A percentile compares a stretch with the other conserved stretches of the same genome.
phyloP scores from a whole-genome alignment of 495 filamentous ascomycete genomes.

The Xylaria longipes region DNA sequence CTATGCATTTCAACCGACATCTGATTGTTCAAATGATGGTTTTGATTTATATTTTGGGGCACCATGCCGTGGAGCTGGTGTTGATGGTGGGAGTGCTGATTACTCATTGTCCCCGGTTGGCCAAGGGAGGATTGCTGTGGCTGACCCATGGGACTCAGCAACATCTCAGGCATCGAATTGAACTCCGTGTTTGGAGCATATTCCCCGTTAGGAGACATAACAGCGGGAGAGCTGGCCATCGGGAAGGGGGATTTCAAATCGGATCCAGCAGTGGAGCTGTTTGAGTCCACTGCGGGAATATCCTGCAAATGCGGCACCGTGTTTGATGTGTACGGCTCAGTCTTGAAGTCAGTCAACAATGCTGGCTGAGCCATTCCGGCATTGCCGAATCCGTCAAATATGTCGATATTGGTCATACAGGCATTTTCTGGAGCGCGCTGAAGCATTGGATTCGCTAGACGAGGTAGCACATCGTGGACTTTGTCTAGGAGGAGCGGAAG shows the following conservation, averaged over 20 bases:
- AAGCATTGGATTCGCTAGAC: constrained; percentile 61
- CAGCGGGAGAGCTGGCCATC: constrained; percentile 47
- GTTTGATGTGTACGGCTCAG: constrained; percentile 39
- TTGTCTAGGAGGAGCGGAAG: constrained; percentile 74
- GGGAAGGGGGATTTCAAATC: constrained; percentile 56
- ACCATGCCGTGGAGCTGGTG: constrained; percentile 43
- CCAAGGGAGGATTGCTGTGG: constrained; percentile 39
- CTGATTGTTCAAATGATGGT: constrained; percentile 43
- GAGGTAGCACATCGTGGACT: constrained; percentile 69
- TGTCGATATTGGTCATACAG: constrained; percentile 55
- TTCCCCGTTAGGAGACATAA: constrained; percentile 54
- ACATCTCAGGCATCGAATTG: constrained; percentile 52
- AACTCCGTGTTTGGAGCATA: constrained; percentile 46
- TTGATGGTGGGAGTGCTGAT: constrained; percentile 44
- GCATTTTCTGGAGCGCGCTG: constrained; percentile 57
- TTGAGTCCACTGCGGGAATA: constrained; percentile 44
- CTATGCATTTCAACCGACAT: constrained; percentile 43
- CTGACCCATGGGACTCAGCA: constrained; percentile 53
- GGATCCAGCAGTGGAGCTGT: constrained; percentile 43
- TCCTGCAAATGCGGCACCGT: constrained; percentile 50
- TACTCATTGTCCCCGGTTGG: constrained; percentile 40
- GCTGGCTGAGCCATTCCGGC: constrained; percentile 55
- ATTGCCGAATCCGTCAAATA: constrained; percentile 64
- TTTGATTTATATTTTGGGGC: constrained; percentile 43
- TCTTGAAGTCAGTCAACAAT: constrained; percentile 41